Base-by-base conservation (phyloP, 345 rosid genomes). In the Gossypium bickii region DNA sequence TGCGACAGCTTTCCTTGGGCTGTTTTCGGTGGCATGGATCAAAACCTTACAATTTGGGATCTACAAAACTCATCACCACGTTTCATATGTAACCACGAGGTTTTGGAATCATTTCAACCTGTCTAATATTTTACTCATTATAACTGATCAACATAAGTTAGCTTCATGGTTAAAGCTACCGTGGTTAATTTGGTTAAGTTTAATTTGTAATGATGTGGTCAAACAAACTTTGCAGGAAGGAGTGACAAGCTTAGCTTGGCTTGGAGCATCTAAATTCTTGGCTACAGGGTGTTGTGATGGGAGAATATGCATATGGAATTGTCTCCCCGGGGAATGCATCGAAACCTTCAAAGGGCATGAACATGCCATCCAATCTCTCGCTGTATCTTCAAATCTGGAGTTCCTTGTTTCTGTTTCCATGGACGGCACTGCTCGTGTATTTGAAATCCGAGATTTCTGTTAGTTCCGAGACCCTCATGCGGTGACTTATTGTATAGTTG, bases 21-120 rank as follows among this genome's bases (percentile, higher is more conserved):
- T 70, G 97, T 97, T 73, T 87, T 95, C 0, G 95, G 97, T 80
- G 86, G 97, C 81, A 82, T 89, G 91, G 97, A 94, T 82, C 74
- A 84, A 69, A 88, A 89, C 76, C 97, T 94, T 62, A 82, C 90
- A 15, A 87, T 92, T 34, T 92, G 98, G 96, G 98, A 92, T 83
- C 82, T 89, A 63, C 91, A 91, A 65, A 81, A 81, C 82, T 91
- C 94, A 22, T 79, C 78, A 15, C 84, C 95, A 15, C 90, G 95
- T 16, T 79, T 80, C 77, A 89, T 80, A 68, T 92, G 98, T 60
- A 83, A 87, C 7, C 97, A 92, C 0, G 84, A 87, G 98, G 98
- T 92, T 38, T 57, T 64, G 57, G 34, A 17, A 34, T 41, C 2
- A 7, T 6, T 44, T 66, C 57, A 41, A 17, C 52, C 17, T 43